These are phyloP conservation scores for Leccinellum rugosiceps DNA, from an alignment of 768 basidiomycete genomes.

Conservation along the genomic window DNA sequence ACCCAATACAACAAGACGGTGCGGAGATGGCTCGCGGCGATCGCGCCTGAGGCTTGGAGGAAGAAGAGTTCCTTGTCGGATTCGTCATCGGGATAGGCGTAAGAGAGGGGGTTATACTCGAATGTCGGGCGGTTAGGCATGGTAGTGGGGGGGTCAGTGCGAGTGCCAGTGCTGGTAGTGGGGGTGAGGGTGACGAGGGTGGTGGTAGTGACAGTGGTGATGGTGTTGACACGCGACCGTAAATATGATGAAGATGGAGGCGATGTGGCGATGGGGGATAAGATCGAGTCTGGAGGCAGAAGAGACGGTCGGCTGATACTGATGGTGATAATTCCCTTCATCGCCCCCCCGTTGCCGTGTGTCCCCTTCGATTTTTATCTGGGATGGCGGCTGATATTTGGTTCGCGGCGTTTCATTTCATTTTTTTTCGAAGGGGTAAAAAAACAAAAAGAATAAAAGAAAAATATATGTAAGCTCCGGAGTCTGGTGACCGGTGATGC, in stretches of 20 bases:
- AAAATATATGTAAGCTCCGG: not conserved
- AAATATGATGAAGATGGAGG: not conserved
- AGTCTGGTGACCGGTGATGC: not conserved
- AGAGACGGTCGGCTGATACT: not conserved
- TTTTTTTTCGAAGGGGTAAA: not conserved
- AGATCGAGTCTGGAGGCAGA: not conserved
- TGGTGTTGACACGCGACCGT: not conserved
- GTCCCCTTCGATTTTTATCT: constrained; percentile 8
- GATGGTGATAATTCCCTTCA: constrained; percentile 1
- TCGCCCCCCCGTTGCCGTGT: constrained; percentile 2
- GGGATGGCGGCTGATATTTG: not conserved
- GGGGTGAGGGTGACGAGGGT: not conserved
- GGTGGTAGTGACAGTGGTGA: not conserved
- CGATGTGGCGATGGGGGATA: not conserved
- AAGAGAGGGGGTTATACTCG: constrained; percentile 22
- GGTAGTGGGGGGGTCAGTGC: not conserved
- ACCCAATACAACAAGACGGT: constrained; percentile 26
- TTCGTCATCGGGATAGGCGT: constrained; percentile 22
- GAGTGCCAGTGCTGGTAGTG: not conserved
- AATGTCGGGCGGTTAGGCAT: constrained; percentile 15
- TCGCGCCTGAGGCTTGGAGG: constrained; percentile 12
- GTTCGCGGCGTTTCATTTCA: constrained; percentile 17
- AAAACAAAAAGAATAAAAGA: not conserved
- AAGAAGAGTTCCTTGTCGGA: constrained; percentile 24
- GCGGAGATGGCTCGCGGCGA: constrained; percentile 3